Evolutionary conservation across 163 green algal species (phyloP).

Genomic region (Chlorella variabilis): DNA sequence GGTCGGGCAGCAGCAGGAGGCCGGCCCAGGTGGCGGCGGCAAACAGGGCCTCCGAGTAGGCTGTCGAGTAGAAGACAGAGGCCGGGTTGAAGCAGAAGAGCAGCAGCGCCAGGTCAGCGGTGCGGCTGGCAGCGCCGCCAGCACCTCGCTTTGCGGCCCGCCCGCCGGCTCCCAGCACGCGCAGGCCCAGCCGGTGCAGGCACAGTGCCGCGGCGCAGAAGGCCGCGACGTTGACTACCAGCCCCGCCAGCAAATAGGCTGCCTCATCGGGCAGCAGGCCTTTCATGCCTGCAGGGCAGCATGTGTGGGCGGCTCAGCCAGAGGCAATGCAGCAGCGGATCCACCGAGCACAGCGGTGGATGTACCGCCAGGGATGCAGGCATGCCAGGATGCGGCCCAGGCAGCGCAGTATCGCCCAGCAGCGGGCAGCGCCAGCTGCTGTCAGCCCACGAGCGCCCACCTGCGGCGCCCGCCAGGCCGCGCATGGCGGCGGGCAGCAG

Average conservation of each 20-base stretch:
- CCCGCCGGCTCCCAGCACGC: neutral
- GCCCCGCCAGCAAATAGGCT: conserved; percentile 24
- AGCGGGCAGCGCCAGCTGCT: too few relatives aligned
- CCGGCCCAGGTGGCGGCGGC: conserved; percentile 65
- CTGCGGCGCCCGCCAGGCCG: neutral
- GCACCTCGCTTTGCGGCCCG: neutral
- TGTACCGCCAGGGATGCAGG: too few relatives aligned
- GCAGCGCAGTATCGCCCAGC: too few relatives aligned
- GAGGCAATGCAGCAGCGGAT: too few relatives aligned
- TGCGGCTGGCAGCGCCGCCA: neutral
- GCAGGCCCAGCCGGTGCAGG: conserved; percentile 37
- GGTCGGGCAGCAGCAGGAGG: conserved; percentile 39
- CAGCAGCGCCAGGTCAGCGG: conserved; percentile 58
- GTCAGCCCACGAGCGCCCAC: too few relatives aligned
- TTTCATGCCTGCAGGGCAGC: neutral
- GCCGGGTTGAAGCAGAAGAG: conserved; percentile 85
- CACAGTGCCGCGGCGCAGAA: conserved; percentile 57
- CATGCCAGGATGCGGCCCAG: too few relatives aligned
- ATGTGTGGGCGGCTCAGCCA: too few relatives aligned
- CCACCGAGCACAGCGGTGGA: too few relatives aligned
- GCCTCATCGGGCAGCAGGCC: conserved; percentile 18
- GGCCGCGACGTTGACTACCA: conserved; percentile 54
- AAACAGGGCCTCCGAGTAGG: conserved; percentile 93
- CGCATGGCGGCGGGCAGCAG: conserved; percentile 68
- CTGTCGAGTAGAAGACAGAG: conserved; percentile 80